Percentiles rank a stretch among this genome's conserved stretches.
These are phyloP conservation scores for Debaryomyces sp. DNA, from an alignment of 1,139 yeast genomes.

Conservation along the genomic window DNA sequence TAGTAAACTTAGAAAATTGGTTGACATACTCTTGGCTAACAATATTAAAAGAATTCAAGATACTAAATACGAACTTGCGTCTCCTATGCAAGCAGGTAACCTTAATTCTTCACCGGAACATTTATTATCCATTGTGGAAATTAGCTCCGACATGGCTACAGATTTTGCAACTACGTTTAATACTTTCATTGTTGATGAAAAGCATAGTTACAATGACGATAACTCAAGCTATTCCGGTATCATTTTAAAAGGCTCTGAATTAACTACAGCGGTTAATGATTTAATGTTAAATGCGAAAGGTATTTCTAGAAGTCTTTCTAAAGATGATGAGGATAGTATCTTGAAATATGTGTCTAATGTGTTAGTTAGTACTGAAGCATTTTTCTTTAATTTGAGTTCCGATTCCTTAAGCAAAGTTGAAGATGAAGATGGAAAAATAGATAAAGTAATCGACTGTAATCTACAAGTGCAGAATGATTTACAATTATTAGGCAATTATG, in stretches of 20 bases:
- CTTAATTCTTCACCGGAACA: conserved; percentile 77
- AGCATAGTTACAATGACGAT: conserved; percentile 55
- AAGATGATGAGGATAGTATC: conserved; percentile 57
- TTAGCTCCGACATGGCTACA: conserved; percentile 71
- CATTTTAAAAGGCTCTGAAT: conserved; percentile 67
- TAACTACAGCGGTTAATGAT: conserved; percentile 67
- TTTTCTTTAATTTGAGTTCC: conserved; percentile 62
- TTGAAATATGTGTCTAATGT: conserved; percentile 54
- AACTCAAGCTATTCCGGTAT: conserved; percentile 58
- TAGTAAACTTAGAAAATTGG: conserved; percentile 54
- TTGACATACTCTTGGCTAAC: conserved; percentile 73
- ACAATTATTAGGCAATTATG: conserved; percentile 57
- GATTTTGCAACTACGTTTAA: conserved; percentile 83
- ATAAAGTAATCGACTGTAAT: conserved; percentile 74
- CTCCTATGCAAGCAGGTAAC: conserved; percentile 85
- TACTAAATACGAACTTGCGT: conserved; percentile 68
- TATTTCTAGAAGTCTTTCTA: conserved; percentile 54
- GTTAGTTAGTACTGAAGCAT: conserved; percentile 64
- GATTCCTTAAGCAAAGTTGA: conserved; percentile 49
- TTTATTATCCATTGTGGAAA: conserved; percentile 69
- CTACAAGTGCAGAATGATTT: conserved; percentile 71
- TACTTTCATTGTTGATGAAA: conserved; percentile 77
- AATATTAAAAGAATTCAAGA: conserved; percentile 78
- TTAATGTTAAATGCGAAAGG: conserved; percentile 75
- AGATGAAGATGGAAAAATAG: conserved; percentile 71